phyloP scores from a whole-genome alignment of 2,329 filamentous ascomycete species.

The Stylonectria norvegica region DNA sequence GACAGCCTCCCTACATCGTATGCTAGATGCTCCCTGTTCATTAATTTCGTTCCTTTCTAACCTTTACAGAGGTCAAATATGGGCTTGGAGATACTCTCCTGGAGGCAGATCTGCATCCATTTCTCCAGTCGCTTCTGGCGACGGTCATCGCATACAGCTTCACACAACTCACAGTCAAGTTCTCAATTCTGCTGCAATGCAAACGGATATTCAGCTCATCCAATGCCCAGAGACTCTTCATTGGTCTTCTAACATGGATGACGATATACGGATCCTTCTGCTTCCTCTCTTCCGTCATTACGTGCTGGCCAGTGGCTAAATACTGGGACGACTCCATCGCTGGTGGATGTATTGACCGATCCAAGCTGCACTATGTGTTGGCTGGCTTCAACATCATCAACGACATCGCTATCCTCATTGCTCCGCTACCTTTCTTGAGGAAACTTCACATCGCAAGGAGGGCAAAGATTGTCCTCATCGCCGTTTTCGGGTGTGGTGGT shows the following conservation, averaged over 20 bases:
- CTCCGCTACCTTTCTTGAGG: constrained; percentile 31
- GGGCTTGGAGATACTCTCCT: not conserved
- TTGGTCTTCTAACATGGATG: constrained; percentile 21
- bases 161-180: constrained; percentile 25
- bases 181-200: constrained; percentile 29
- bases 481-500: constrained; percentile 35
- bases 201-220: constrained; percentile 24
- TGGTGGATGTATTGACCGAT: constrained; percentile 22
- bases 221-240: constrained; percentile 20
- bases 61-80: not conserved
- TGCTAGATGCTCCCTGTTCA: not conserved
- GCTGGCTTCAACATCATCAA: constrained; percentile 32
- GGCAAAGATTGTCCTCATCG: constrained; percentile 41
- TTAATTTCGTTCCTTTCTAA: not conserved
- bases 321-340: constrained; percentile 26
- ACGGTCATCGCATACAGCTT: constrained; percentile 20
- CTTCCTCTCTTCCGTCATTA: constrained; percentile 22
- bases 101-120: not conserved
- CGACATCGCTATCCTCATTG: constrained; percentile 27
- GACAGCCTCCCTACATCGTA: constrained; percentile 9
- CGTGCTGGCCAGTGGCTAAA: constrained; percentile 25
- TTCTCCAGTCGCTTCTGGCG: not conserved
- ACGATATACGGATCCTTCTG: constrained; percentile 20
- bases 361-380: constrained; percentile 23
- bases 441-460: constrained; percentile 37